These are phyloP conservation scores for Apiospora phragmitis DNA, from an alignment of 2,329 filamentous ascomycete species.

Conservation along the genomic window DNA sequence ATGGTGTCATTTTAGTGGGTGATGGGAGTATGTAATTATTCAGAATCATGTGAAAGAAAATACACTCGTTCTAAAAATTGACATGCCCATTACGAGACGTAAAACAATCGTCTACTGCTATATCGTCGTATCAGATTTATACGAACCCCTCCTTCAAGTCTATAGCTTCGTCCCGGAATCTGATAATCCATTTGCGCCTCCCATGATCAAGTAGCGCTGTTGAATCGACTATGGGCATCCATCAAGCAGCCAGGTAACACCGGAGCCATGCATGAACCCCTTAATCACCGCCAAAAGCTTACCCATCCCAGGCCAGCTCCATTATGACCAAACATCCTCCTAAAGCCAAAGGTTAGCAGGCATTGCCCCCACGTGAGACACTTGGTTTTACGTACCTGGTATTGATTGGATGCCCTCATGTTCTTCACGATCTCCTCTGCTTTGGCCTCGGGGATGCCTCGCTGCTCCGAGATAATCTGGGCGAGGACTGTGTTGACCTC, in stretches of 20 bases:
- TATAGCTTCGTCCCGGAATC: not conserved
- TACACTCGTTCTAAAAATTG: not conserved
- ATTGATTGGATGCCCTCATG: slow-evolving; percentile 93
- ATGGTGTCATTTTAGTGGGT: not conserved
- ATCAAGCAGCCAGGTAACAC: slow-evolving; percentile 10
- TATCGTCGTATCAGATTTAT: not conserved
- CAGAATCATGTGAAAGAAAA: not conserved
- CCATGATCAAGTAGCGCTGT: not conserved
- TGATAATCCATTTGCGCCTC: not conserved
- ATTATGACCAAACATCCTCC: slow-evolving; percentile 13
- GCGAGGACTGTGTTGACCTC: slow-evolving; percentile 87
- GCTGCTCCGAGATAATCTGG: slow-evolving; percentile 82
- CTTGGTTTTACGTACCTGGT: slow-evolving; percentile 67
- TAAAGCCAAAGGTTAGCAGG: not conserved
- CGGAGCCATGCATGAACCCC: slow-evolving; percentile 10
- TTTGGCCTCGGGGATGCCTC: slow-evolving; percentile 80
- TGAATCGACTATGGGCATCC: not conserved
- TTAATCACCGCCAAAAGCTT: not conserved
- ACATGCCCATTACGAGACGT: not conserved
- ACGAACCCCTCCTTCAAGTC: not conserved
- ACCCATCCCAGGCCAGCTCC: not conserved
- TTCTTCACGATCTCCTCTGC: slow-evolving; percentile 96
- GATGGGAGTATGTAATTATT: not conserved
- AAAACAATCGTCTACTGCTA: slow-evolving; percentile 1
- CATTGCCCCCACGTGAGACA: not conserved